Evolutionary conservation across 495 filamentous ascomycete genomes (phyloP), one percentile per base, ranked within the genome.

Genomic region (Tuber indicum): DNA sequence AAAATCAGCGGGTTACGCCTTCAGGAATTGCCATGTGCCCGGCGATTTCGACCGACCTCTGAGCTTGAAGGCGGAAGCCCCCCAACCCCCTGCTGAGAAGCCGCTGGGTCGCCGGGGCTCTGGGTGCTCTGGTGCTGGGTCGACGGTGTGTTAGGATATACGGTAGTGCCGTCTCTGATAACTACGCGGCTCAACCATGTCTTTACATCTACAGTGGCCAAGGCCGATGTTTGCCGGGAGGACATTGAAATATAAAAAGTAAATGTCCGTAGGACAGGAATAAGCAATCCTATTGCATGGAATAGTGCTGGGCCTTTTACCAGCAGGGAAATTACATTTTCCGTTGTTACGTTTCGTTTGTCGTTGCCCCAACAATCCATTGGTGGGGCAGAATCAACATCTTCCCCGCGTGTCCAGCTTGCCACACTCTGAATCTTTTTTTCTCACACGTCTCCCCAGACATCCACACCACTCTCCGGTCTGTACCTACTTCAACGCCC

Each of bases 321-420:
- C n/a, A n/a, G 58, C 58, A 66, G 58, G 58, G 58, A 66, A 32
- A 10, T 66, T 66, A 66, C 58, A 66, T 66, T 66, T 66, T 66
- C 58, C 58, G 3, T 32, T 66, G n/a, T 66, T 32, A 32, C 0
- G 58, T 66, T 66, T 66, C 26, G 58, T 66, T 66, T 66, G 58
- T 32, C n/a, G 10, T 66, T 32, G 58, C 58, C 52, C 52, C 58
- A 66, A 62, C n/a, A 26, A 66, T 16, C 32, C 21, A 62, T 47
- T 73, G 71, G 78, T 80, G 77, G 73, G 76, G 73, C 46, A 69
- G 39, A 75, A 79, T 74, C 77, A 79, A 47, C 23, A 73, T 79
- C 73, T 77, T 75, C 78, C 78, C 78, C 73, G 43, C 62, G 42
- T 72, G 70, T 47, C 44, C 32, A 43, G 12, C 70, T 45, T 73